Evolutionary conservation across 805 yeast species (phyloP), one percentile per base, ranked within the genome.

Genomic region (Saccharomycopsis olivae): DNA sequence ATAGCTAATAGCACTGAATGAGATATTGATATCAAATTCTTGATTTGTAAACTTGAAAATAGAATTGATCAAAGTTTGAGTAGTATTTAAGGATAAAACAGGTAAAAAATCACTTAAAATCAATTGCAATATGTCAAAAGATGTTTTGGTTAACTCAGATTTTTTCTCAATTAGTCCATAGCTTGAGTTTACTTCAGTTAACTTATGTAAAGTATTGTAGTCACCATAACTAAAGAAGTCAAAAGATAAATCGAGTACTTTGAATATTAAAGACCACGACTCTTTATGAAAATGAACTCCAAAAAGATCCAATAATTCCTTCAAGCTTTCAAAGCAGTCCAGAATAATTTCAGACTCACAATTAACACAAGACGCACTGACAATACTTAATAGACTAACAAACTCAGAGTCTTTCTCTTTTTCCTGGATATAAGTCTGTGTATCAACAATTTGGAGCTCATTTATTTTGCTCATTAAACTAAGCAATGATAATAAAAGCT

Each of bases 1-100:
- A 49, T 87, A 82, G 49, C 95, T 84, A 6, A 87, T 82, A 0
- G 96, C 78, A 36, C 94, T 84, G 54, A 89, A 87, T 0, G 96
- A 84, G 16, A 86, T 83, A 55, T 89, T 89, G 48, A 89, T 57
- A 49, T 89, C 95, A 47, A 64, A 65, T 1, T 57, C 60, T 52
- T 92, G 97, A 2, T 68, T 59, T 25, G 85, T 78, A 57, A 85
- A 89, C 46, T 75, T 71, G 50, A 68, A 71, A 28, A 89, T 62
- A 1, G 88, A 75, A 47, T 84, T 86, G 43, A 87, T 74, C 30
- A 88, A 68, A 2, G 68, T 64, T 43, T 69, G 71, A 28, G 84
- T 64, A 40, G 78, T 79, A n/a, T 64, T 60, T 25, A 68, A 57
- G 0, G 96, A 95, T 9, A 92, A 62, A 3, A 76, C 64, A 29